Percentiles rank a stretch among this genome's conserved stretches.
Evolutionary conservation across 345 rosid genomes (phyloP).

Genomic region (Pugionium dolabratum): DNA sequence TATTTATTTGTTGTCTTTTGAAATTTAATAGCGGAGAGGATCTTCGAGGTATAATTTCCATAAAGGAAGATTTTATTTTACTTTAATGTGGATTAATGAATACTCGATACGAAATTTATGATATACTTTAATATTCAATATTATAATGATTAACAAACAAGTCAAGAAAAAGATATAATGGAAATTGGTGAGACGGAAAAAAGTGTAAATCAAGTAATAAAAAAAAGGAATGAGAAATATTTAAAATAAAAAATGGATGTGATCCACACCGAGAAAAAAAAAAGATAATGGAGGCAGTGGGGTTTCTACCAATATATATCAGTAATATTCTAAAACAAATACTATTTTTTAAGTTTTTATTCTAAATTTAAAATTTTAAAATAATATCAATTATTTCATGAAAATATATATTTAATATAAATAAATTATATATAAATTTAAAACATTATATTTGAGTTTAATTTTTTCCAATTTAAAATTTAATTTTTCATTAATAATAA

Average conservation of each 20-base stretch:
- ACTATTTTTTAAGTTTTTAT: too few relatives aligned
- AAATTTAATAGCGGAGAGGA: conserved; percentile 30
- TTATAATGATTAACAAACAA: conserved; percentile 23
- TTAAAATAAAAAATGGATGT: background rate
- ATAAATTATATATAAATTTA: too few relatives aligned
- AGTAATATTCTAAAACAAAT: too few relatives aligned
- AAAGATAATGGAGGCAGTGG: conserved; percentile 31
- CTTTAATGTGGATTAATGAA: conserved; percentile 22
- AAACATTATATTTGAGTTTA: too few relatives aligned
- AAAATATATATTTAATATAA: too few relatives aligned
- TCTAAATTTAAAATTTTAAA: too few relatives aligned
- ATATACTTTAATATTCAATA: background rate
- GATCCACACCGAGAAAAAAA: conserved; percentile 27
- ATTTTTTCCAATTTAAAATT: too few relatives aligned
- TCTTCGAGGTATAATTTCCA: conserved; percentile 35
- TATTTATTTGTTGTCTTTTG: conserved; percentile 35
- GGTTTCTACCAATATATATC: conserved; percentile 15
- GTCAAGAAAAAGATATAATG: background rate
- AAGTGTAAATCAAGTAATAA: background rate
- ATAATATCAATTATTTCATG: too few relatives aligned
- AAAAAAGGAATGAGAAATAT: too few relatives aligned
- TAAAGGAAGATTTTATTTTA: conserved; percentile 24
- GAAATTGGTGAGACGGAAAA: background rate
- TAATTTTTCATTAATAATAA: too few relatives aligned
- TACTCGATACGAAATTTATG: conserved; percentile 34